Percentiles rank a stretch among this genome's conserved stretches.
Conservation (phyloP, 495 filamentous ascomycete species). For the Xylaria castorea region DNA sequence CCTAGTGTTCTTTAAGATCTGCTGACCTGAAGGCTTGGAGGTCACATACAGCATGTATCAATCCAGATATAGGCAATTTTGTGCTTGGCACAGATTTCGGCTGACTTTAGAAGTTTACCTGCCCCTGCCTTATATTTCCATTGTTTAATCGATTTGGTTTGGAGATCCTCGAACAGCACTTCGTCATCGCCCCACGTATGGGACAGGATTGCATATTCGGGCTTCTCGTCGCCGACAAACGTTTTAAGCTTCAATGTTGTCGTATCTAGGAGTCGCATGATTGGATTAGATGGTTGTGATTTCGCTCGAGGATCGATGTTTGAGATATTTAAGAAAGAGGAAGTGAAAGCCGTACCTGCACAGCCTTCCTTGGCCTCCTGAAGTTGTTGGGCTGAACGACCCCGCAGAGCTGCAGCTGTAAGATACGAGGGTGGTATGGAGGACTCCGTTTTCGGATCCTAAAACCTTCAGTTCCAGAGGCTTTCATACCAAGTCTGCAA, state of each 20-base stretch:
- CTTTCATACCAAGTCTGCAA: too few relatives aligned
- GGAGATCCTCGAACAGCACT: neutral
- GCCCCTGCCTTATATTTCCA: neutral
- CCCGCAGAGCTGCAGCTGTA: neutral
- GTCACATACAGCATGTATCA: neutral
- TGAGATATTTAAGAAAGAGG: too few relatives aligned
- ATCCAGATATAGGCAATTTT: neutral
- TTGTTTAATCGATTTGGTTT: neutral
- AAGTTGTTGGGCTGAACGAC: neutral
- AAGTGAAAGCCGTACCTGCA: neutral
- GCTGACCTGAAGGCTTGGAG: neutral
- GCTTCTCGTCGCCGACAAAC: neutral
- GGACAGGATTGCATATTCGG: neutral
- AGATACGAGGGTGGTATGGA: neutral
- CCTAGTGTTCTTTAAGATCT: neutral
- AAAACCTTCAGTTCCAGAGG: too few relatives aligned
- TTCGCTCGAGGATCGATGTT: too few relatives aligned
- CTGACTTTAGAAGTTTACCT: neutral
- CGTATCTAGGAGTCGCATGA: slow-evolving; percentile 1
- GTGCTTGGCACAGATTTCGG: neutral
- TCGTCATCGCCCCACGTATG: slow-evolving; percentile 1
- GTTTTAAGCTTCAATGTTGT: neutral
- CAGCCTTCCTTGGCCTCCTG: neutral
- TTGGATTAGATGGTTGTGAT: neutral
- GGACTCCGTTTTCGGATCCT: too few relatives aligned